Conservation (phyloP, 225 moss, liverwort and hornwort species). For the Ulota crispa region DNA sequence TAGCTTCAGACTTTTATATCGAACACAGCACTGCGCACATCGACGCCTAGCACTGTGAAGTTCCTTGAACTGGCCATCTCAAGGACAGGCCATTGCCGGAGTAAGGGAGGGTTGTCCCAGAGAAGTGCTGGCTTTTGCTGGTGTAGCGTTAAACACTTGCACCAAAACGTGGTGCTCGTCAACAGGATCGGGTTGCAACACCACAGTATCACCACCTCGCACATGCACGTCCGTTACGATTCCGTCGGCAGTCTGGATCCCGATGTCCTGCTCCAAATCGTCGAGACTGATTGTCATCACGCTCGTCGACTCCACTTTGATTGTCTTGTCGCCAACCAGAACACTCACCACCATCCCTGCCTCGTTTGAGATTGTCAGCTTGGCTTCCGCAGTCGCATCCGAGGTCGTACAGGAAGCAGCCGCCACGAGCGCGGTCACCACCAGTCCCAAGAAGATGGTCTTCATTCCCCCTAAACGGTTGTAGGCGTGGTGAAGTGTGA, state of each 20-base stretch:
- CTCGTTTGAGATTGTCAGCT: constrained; percentile 13
- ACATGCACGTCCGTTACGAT: neutral
- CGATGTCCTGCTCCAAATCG: neutral
- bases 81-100: neutral
- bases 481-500: neutral
- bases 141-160: neutral
- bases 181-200: neutral
- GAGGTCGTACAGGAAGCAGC: neutral
- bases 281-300: neutral
- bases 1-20: neutral
- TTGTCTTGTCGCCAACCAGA: neutral
- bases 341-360: neutral
- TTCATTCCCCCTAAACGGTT: neutral
- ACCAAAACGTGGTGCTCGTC: neutral
- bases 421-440: neutral
- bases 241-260: neutral
- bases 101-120: neutral
- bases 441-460: constrained; percentile 4
- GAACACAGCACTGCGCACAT: too few species aligned
- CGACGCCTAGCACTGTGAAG: too few species aligned
- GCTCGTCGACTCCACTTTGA: neutral
- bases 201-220: constrained; percentile 11
- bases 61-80: neutral
- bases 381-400: neutral
- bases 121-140: neutral